Evolutionary conservation across 1,139 yeast species (phyloP).

Genomic region (Debaryomyces coudertii): DNA sequence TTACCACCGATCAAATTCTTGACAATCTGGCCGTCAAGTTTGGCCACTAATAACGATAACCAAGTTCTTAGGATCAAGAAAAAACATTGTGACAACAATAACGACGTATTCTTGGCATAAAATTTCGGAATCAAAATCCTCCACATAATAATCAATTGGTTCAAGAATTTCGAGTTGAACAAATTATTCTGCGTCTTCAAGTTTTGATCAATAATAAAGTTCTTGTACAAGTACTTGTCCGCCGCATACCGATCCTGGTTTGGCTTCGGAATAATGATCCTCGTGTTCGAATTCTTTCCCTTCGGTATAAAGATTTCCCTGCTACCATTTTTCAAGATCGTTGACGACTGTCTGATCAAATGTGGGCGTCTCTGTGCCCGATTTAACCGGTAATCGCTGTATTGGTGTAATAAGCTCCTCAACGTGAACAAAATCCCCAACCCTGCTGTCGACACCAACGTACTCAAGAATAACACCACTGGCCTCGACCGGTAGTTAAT

Average conservation of each 20-base stretch:
- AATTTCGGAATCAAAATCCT: conserved; percentile 77
- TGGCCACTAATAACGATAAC: conserved; percentile 83
- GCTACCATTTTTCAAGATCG: conserved; percentile 54
- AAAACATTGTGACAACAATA: conserved; percentile 71
- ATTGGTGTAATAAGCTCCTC: conserved; percentile 33
- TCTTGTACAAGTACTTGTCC: conserved; percentile 64
- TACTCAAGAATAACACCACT: conserved; percentile 46
- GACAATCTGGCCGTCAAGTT: conserved; percentile 89
- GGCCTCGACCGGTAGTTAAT: conserved; percentile 51
- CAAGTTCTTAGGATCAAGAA: conserved; percentile 83
- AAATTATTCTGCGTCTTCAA: conserved; percentile 39
- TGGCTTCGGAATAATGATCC: conserved; percentile 62
- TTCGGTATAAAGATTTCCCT: conserved; percentile 60
- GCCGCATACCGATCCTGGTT: conserved; percentile 66
- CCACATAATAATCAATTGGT: conserved; percentile 79
- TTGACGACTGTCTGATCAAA: conserved; percentile 47
- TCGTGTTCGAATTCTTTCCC: conserved; percentile 42
- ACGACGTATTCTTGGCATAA: conserved; percentile 65
- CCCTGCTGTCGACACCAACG: conserved; percentile 48
- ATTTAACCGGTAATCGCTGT: conserved; percentile 34
- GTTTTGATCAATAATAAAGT: conserved; percentile 46
- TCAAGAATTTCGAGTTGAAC: conserved; percentile 68
- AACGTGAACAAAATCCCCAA: conserved; percentile 42
- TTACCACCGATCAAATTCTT: conserved; percentile 85
- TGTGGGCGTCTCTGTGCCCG: conserved; percentile 37